Conservation (phyloP, 164 flowering plant species). For the Liriodendron chinense region DNA sequence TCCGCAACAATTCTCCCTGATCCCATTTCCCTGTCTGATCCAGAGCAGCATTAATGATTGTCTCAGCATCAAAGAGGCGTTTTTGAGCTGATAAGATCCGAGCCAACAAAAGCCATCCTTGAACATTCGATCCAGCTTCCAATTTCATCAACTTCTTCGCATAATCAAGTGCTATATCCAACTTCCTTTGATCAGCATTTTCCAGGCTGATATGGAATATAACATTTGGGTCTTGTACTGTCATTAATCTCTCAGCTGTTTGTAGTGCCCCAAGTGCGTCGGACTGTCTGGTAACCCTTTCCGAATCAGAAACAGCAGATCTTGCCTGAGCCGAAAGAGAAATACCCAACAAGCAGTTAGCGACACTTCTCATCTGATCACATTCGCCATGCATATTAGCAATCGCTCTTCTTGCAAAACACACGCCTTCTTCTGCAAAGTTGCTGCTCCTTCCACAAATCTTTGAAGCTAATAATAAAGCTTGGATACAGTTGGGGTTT, state of each 20-base stretch:
- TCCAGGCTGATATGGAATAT: constrained; percentile 65
- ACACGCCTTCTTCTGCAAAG: constrained; percentile 58
- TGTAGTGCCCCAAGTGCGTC: constrained; percentile 69
- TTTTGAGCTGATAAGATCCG: constrained; percentile 83
- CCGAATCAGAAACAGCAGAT: constrained; percentile 47
- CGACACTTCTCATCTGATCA: constrained; percentile 37
- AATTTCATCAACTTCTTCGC: constrained; percentile 64
- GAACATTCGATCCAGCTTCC: constrained; percentile 60
- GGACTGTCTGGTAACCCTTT: constrained; percentile 40
- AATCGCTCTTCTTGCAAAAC: constrained; percentile 40
- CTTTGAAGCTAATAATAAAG: constrained; percentile 72
- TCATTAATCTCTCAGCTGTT: constrained; percentile 43
- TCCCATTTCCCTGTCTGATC: constrained; percentile 89
- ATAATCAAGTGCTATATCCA: constrained; percentile 69
- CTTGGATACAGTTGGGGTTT: constrained; percentile 38
- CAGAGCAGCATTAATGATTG: constrained; percentile 65
- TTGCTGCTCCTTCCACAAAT: constrained; percentile 50
- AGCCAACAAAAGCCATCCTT: constrained; percentile 68
- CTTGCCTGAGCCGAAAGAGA: constrained; percentile 55
- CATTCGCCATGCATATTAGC: constrained; percentile 38
- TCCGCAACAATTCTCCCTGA: constrained; percentile 64
- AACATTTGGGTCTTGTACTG: constrained; percentile 42
- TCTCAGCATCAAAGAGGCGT: constrained; percentile 69
- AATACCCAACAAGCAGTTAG: constrained; percentile 56
- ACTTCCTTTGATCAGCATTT: constrained; percentile 84